Evolutionary conservation across 805 yeast genomes (phyloP), one percentile per base, ranked within the genome.

Genomic region (Candida insectorum): DNA sequence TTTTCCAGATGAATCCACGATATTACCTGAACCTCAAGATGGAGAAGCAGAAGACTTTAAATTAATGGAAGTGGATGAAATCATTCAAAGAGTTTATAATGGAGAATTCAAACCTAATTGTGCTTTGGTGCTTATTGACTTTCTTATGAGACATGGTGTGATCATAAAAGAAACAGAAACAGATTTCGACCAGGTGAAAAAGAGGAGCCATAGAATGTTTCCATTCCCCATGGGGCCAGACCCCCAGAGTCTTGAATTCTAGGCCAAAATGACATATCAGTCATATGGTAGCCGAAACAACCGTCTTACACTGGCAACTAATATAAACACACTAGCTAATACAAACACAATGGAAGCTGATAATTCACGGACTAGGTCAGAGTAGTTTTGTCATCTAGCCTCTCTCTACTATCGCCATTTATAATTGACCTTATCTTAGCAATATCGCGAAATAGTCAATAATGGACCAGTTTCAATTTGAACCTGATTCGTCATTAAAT

Each of bases 91-190:
- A n/a, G 48, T 91, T 18, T 50, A 50, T 9, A 56, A 58, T 0
- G 77, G 77, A 1, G 77, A 81, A 48, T 93, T 93, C 65, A 93
- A 91, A 57, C 95, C 95, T 17, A 93, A 91, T 49, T 84, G 96
- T 61, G 95, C 82, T 0, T 60, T 78, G 20, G 81, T 89, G 3
- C 65, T 85, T 19, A 68, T 88, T 11, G 97, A 91, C 48, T 93
- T 93, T 49, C 64, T 93, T 35, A 73, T 89, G n/a, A 77, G 98
- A 46, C 89, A 83, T 48, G 96, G 96, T 1, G 52, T 69, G 21
- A 54, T 91, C 8, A 75, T 81, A 0, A 67, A 82, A 0, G 84
- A 77, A 30, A 67, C 61, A 31, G 96, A 88, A 48, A 75, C 77
- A 0, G 70, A 81, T 37, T 86, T 74, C 44, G 31, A 72, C n/a